phyloP scores from a whole-genome alignment of 2,329 filamentous ascomycete genomes.

The Trichoderma guizhouense region DNA sequence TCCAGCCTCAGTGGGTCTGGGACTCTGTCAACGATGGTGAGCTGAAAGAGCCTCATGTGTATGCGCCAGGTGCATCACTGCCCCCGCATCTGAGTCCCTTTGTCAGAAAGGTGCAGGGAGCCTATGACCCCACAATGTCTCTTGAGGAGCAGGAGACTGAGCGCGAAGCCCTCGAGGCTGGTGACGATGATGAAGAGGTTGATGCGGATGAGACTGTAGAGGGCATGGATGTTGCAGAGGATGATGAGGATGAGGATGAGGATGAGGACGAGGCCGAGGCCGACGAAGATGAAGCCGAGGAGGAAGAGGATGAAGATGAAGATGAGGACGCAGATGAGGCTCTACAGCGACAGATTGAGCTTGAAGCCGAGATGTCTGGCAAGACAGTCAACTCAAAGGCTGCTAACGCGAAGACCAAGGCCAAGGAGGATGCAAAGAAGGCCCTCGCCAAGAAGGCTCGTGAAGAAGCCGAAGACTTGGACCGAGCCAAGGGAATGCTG shows the following conservation, averaged over 20 bases:
- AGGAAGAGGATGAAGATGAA: conserved; percentile 39
- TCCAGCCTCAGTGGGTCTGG: conserved; percentile 99
- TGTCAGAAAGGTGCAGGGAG: conserved; percentile 80
- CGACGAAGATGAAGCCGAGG: conserved; percentile 47
- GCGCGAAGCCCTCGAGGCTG: conserved; percentile 72
- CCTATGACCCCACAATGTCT: conserved; percentile 85
- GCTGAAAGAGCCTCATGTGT: conserved; percentile 79
- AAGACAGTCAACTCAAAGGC: conserved; percentile 52
- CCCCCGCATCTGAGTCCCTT: conserved; percentile 96
- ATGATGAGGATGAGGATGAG: conserved; percentile 55
- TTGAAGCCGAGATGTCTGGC: conserved; percentile 88
- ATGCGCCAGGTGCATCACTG: conserved; percentile 83
- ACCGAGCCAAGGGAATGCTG: conserved; percentile 96
- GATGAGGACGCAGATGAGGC: conserved; percentile 53
- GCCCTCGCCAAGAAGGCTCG: conserved; percentile 67
- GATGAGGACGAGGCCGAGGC: conserved; percentile 52
- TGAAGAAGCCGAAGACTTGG: conserved; percentile 80
- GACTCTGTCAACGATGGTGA: conserved; percentile 92
- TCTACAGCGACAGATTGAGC: conserved; percentile 76
- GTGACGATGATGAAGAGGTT: conserved; percentile 51
- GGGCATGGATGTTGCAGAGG: conserved; percentile 48
- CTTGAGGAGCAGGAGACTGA: conserved; percentile 86
- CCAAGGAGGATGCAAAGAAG: conserved; percentile 68
- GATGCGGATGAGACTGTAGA: conserved; percentile 47
- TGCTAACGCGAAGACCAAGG: conserved; percentile 50